These are phyloP conservation scores for Fonsecaea nubica DNA, from an alignment of 2,329 filamentous ascomycete genomes.

Conservation along the genomic window DNA sequence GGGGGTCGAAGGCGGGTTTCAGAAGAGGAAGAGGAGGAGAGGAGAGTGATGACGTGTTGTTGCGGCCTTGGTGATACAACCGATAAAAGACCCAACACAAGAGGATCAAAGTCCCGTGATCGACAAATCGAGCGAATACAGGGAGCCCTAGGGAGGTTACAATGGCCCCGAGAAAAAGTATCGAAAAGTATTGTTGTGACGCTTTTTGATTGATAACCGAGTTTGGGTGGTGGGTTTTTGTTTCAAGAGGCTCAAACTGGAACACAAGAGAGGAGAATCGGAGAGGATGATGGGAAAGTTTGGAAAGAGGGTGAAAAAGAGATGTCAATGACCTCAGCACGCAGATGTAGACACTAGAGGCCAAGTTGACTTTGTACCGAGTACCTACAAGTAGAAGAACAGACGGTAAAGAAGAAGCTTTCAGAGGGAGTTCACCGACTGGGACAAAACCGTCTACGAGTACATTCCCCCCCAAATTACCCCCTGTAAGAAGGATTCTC, in stretches of 20 bases:
- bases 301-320: slow-evolving; percentile 14
- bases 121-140: background rate
- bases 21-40: slow-evolving; percentile 8
- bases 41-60: slow-evolving; percentile 30
- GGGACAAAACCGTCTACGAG: too few relatives aligned
- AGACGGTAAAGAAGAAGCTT: background rate
- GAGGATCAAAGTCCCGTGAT: slow-evolving; percentile 20
- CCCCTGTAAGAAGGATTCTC: background rate
- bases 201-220: background rate
- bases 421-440: background rate
- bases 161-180: slow-evolving; percentile 5
- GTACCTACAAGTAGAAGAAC: background rate
- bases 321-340: slow-evolving; percentile 32
- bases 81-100: slow-evolving; percentile 9
- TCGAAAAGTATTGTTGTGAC: background rate
- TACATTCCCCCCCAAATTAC: background rate
- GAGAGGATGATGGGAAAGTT: slow-evolving; percentile 17
- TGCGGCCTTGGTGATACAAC: slow-evolving; percentile 23
- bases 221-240: slow-evolving; percentile 14
- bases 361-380: background rate
- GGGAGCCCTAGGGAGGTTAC: background rate
- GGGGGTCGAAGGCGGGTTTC: slow-evolving; percentile 7
- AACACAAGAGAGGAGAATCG: background rate
- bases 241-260: slow-evolving; percentile 10
- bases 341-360: slow-evolving; percentile 7